These are phyloP conservation scores for Zygotorulaspora florentina DNA, from an alignment of 805 yeast species.

Conservation along the genomic window DNA sequence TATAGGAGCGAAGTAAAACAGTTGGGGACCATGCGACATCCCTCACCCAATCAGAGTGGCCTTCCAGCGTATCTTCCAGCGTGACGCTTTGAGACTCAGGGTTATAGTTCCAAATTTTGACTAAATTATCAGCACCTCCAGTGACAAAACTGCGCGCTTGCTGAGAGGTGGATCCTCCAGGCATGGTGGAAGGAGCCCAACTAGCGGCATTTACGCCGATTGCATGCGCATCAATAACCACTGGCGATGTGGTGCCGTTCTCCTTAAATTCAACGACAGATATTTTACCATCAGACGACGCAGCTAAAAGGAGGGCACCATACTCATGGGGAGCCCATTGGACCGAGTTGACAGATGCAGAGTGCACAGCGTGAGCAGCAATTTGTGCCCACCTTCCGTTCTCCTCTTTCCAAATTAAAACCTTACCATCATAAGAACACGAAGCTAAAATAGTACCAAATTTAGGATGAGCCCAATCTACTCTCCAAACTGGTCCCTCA, in stretches of 20 bases:
- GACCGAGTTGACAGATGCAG: conserved; percentile 91
- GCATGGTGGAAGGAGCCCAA: conserved; percentile 70
- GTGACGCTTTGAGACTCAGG: conserved; percentile 52
- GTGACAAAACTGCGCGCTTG: conserved; percentile 75
- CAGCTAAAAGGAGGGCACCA: conserved; percentile 85
- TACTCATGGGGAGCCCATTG: conserved; percentile 97
- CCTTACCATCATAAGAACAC: conserved; percentile 93
- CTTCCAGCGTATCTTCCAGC: conserved; percentile 73
- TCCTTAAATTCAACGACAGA: conserved; percentile 88
- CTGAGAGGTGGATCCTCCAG: conserved; percentile 34
- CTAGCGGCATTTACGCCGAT: conserved; percentile 93
- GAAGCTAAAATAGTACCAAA: conserved; percentile 93
- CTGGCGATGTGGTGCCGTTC: conserved; percentile 71
- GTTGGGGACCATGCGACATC: conserved; percentile 99
- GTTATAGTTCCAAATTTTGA: conserved; percentile 82
- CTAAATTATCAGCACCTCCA: conserved; percentile 93
- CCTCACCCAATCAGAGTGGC: conserved; percentile 97
- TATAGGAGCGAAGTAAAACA: conserved; percentile 75
- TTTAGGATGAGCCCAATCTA: conserved; percentile 98
- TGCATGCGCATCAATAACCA: conserved; percentile 67
- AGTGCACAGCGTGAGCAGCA: conserved; percentile 82
- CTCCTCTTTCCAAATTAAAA: conserved; percentile 91
- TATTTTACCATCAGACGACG: conserved; percentile 90
- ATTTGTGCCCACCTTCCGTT: conserved; percentile 83
- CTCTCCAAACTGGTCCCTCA: conserved; percentile 99